Percentiles rank a stretch among this genome's conserved stretches.
phyloP scores from a whole-genome alignment of 2,329 filamentous ascomycete species.

The Hypoxylon sp. region DNA sequence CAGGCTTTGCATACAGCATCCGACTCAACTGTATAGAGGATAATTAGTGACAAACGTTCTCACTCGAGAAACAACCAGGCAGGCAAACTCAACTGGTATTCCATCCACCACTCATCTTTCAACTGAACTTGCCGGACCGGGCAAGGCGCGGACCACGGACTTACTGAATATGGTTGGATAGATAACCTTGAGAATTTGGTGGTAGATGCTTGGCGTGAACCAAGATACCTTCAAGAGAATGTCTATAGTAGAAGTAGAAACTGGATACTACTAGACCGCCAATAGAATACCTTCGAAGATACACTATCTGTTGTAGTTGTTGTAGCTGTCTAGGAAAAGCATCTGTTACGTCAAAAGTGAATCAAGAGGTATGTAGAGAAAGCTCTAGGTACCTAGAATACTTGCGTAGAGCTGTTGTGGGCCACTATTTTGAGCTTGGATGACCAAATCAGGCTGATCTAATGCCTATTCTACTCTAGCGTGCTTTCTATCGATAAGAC shows the following conservation, averaged over 20 bases:
- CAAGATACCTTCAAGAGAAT: neutral
- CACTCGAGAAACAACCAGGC: neutral
- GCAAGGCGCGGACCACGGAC: conserved; percentile 25
- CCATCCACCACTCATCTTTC: conserved; percentile 81
- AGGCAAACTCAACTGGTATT: conserved; percentile 75
- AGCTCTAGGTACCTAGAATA: conserved; percentile 10
- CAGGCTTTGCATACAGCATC: conserved; percentile 74
- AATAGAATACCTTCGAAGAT: too few species aligned
- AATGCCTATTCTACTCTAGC: neutral
- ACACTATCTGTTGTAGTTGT: too few species aligned
- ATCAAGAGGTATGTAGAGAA: conserved; percentile 1
- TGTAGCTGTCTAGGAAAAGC: neutral
- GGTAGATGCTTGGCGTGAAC: too few species aligned
- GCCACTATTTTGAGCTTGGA: neutral
- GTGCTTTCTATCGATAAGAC: too few species aligned
- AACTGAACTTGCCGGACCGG: conserved; percentile 30
- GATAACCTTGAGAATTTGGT: neutral
- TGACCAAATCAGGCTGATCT: neutral
- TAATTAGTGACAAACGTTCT: conserved; percentile 34
- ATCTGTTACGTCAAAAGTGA: conserved; percentile 14
- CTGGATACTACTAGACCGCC: too few species aligned
- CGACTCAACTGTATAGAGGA: conserved; percentile 72
- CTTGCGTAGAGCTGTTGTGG: conserved; percentile 21
- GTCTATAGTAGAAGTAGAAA: neutral
- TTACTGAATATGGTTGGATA: conserved; percentile 3